A percentile compares a stretch with the other conserved stretches of the same genome.
phyloP scores from a whole-genome alignment of 1,139 yeast species.

The Protomyces macrosporus region DNA sequence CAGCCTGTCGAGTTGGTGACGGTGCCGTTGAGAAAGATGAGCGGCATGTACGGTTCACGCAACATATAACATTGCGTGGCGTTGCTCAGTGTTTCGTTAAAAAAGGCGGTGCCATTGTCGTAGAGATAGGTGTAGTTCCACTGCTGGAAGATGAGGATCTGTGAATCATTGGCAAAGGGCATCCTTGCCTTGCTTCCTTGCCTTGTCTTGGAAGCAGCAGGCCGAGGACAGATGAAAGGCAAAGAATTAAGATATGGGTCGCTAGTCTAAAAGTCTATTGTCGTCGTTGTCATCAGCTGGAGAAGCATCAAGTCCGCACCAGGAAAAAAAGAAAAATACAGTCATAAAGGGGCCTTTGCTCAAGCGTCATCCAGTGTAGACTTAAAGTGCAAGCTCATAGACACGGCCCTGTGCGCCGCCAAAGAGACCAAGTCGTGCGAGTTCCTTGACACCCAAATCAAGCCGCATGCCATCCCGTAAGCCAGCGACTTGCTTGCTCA shows the following conservation, averaged over 20 bases:
- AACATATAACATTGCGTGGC: conserved; percentile 21
- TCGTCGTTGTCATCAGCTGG: not conserved
- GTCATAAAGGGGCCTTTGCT: not conserved
- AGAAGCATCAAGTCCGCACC: no score
- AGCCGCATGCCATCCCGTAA: not conserved
- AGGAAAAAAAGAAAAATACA: not conserved
- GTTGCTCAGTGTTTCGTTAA: conserved; percentile 23
- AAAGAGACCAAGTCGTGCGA: not conserved
- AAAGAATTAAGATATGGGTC: not conserved
- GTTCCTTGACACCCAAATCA: not conserved
- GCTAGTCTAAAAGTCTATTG: not conserved
- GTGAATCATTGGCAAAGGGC: conserved; percentile 17
- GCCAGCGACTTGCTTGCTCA: not conserved
- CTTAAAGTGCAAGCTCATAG: not conserved
- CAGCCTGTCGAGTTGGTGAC: conserved; percentile 21
- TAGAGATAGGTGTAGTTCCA: conserved; percentile 23
- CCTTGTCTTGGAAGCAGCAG: not conserved
- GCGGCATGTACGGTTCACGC: conserved; percentile 14
- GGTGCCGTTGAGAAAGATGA: conserved; percentile 22
- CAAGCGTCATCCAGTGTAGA: not conserved
- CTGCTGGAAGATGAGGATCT: conserved; percentile 2
- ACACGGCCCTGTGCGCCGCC: not conserved
- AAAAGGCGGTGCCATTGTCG: conserved; percentile 16
- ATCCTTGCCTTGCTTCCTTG: not conserved
- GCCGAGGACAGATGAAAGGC: not conserved